phyloP scores from a whole-genome alignment of 2,329 filamentous ascomycete species.

The Teratosphaeriaceae sp. region DNA sequence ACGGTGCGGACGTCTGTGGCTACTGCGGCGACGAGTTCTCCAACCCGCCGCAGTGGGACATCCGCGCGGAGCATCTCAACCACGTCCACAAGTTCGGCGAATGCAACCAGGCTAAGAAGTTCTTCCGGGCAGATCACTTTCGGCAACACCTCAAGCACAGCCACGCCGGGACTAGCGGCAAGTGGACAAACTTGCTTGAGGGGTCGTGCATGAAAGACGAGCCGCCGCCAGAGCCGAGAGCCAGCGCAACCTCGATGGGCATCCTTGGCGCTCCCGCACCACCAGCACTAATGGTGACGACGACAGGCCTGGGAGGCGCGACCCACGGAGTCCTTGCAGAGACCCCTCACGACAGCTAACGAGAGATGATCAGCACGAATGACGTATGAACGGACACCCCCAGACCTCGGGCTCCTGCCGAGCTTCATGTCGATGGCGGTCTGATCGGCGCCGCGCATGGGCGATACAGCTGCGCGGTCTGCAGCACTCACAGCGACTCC shows the following conservation, averaged over 20 bases:
- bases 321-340: conserved; percentile 5
- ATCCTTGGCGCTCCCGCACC: conserved; percentile 10
- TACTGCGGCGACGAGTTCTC: conserved; percentile 93
- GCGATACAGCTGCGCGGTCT: too few relatives aligned
- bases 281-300: conserved; percentile 22
- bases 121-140: conserved; percentile 96
- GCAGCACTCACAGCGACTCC: conserved; percentile 1
- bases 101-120: conserved; percentile 98
- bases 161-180: conserved; percentile 90
- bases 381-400: neutral
- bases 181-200: conserved; percentile 98
- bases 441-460: too few relatives aligned
- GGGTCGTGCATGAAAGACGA: conserved; percentile 96
- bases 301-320: conserved; percentile 13
- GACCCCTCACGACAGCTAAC: conserved; percentile 12
- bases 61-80: conserved; percentile 78
- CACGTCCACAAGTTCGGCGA: conserved; percentile 94
- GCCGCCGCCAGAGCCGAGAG: conserved; percentile 45
- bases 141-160: conserved; percentile 97
- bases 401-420: neutral
- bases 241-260: neutral
- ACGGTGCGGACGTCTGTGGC: conserved; percentile 68
- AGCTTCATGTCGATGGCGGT: too few relatives aligned
- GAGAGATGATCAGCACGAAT: neutral
- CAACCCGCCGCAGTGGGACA: conserved; percentile 83